Percentiles rank a stretch among this genome's conserved stretches.
Conservation (phyloP, 2,329 filamentous ascomycete species). For the Leptodontidium sp. region DNA sequence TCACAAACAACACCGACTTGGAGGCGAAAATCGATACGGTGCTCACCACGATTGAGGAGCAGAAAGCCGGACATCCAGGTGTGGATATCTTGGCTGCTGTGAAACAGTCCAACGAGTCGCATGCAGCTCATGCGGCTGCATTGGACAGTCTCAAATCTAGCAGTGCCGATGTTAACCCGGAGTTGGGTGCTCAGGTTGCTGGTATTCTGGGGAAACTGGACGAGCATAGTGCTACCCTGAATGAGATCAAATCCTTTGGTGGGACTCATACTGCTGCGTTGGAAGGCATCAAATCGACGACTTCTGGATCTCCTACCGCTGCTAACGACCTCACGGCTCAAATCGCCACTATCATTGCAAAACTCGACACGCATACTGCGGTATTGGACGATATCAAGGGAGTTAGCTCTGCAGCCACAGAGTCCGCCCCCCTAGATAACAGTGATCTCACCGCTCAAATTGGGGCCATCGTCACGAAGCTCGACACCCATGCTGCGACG, state of each 20-base stretch:
- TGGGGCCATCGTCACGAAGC: constrained; percentile 20
- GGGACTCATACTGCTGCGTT: constrained; percentile 29
- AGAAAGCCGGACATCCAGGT: constrained; percentile 33
- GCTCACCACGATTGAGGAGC: constrained; percentile 36
- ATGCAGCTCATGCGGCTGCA: constrained; percentile 37
- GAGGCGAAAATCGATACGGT: constrained; percentile 40
- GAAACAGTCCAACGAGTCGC: constrained; percentile 41
- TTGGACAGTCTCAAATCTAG: constrained; percentile 31
- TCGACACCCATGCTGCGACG: constrained; percentile 29
- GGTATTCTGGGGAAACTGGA: constrained; percentile 24
- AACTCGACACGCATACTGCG: constrained; percentile 24
- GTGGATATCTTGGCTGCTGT: constrained; percentile 42
- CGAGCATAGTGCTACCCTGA: constrained; percentile 22
- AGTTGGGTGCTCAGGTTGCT: constrained; percentile 23
- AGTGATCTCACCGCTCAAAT: constrained; percentile 25
- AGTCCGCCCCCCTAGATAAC: neutral
- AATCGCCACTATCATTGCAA: constrained; percentile 20
- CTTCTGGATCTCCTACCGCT: neutral
- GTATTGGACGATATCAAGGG: constrained; percentile 31
- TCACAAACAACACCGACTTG: constrained; percentile 37
- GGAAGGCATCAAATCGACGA: constrained; percentile 20
- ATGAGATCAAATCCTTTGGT: constrained; percentile 19
- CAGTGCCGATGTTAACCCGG: neutral
- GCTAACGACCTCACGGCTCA: constrained; percentile 16
- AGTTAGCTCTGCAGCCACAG: constrained; percentile 7